Evolutionary conservation across 116 monocot genomes (phyloP).

Genomic region (Dioscorea cayenensis): DNA sequence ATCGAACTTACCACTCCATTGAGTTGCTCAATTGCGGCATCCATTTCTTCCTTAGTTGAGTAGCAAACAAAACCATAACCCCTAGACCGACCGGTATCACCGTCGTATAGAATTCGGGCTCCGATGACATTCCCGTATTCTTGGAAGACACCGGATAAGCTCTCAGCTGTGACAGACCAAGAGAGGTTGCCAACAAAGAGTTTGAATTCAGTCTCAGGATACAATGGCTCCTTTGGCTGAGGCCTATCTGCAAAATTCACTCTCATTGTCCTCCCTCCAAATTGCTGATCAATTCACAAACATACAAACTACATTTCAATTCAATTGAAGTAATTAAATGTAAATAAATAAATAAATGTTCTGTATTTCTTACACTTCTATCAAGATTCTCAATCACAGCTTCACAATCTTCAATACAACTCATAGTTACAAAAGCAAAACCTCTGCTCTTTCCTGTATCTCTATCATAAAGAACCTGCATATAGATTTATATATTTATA

Average conservation of each 20-base stretch:
- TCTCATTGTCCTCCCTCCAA: constrained; percentile 57
- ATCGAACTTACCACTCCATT: constrained; percentile 48
- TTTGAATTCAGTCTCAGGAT: constrained; percentile 80
- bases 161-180: constrained; percentile 78
- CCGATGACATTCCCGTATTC: constrained; percentile 75
- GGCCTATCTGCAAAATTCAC: constrained; percentile 94
- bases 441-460: constrained; percentile 90
- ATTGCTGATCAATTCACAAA: constrained; percentile 41
- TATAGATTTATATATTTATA: no score
- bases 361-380: constrained; percentile 46
- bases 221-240: constrained; percentile 54
- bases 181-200: constrained; percentile 92
- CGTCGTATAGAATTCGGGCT: constrained; percentile 79
- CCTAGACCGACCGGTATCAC: constrained; percentile 75
- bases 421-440: constrained; percentile 95
- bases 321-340: no score
- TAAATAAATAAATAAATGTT: no score
- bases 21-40: constrained; percentile 56
- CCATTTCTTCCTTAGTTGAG: constrained; percentile 85
- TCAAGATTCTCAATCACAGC: constrained; percentile 78
- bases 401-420: constrained; percentile 70
- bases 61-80: constrained; percentile 92
- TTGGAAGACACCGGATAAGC: constrained; percentile 45
- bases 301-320: background rate
- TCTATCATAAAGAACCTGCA: constrained; percentile 81